Evolutionary conservation across 2,329 filamentous ascomycete genomes (phyloP).

Genomic region (Fusarium armeniacum): DNA sequence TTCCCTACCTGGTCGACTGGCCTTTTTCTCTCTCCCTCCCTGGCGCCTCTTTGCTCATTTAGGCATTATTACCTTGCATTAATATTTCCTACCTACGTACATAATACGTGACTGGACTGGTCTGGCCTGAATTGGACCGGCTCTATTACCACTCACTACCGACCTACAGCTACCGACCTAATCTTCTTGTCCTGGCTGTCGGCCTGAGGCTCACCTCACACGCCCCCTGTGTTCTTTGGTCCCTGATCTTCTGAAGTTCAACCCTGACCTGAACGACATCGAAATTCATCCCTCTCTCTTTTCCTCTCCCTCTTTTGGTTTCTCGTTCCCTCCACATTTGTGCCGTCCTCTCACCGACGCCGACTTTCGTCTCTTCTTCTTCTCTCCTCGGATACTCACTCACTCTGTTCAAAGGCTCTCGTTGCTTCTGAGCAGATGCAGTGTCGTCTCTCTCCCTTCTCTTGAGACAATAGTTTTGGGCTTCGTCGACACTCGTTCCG

Average conservation of each 20-base stretch:
- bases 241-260: constrained; percentile 42
- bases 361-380: constrained; percentile 41
- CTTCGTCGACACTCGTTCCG: constrained; percentile 54
- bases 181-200: constrained; percentile 38
- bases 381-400: constrained; percentile 41
- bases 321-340: constrained; percentile 45
- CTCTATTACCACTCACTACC: constrained; percentile 13
- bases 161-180: constrained; percentile 34
- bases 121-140: constrained; percentile 15
- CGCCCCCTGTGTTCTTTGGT: constrained; percentile 43
- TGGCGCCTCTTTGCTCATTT: constrained; percentile 55
- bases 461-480: constrained; percentile 50
- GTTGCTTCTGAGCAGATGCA: constrained; percentile 52
- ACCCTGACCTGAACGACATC: constrained; percentile 44
- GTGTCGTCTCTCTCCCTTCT: constrained; percentile 47
- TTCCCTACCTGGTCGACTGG: constrained; percentile 52
- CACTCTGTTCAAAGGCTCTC: constrained; percentile 35
- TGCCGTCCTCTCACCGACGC: constrained; percentile 43
- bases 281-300: constrained; percentile 36
- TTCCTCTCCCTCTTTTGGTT: constrained; percentile 44
- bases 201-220: constrained; percentile 46
- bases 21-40: constrained; percentile 52
- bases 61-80: constrained; percentile 49
- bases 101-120: constrained; percentile 1
- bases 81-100: constrained; percentile 43